phyloP scores from a whole-genome alignment of 768 basidiomycete genomes.

The Xerocomellus amylosporus region DNA sequence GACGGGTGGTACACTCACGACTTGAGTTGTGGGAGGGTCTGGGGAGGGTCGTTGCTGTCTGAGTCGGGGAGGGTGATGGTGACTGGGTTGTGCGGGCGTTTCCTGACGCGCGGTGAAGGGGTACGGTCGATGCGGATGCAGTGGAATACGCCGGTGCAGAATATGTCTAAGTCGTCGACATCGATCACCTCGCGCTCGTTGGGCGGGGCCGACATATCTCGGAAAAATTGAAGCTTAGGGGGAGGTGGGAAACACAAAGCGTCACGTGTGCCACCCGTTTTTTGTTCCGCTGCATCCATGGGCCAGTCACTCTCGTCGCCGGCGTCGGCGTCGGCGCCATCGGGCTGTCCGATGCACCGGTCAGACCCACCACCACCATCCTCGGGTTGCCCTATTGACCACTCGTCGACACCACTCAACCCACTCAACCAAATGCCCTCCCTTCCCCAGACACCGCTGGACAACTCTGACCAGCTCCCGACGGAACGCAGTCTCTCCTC shows the following conservation, averaged over 20 bases:
- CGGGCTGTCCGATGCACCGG: conserved; percentile 14
- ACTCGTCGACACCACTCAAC: conserved; percentile 46
- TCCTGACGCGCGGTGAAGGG: conserved; percentile 8
- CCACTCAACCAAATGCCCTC: conserved; percentile 84
- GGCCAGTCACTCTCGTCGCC: conserved; percentile 20
- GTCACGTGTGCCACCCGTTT: conserved; percentile 11
- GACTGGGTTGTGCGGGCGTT: conserved; percentile 8
- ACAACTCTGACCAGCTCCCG: conserved; percentile 61
- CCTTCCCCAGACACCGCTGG: conserved; percentile 63
- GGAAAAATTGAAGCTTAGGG: background rate
- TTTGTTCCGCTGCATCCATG: conserved; percentile 5
- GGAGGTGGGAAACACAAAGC: background rate
- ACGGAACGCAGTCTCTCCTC: conserved; percentile 75
- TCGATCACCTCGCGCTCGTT: conserved; percentile 22
- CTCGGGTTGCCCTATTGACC: conserved; percentile 44
- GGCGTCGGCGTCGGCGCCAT: background rate
- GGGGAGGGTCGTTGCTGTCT: conserved; percentile 7
- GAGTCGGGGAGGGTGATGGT: conserved; percentile 19
- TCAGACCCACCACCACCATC: background rate
- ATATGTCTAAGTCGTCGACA: conserved; percentile 25
- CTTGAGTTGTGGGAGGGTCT: background rate
- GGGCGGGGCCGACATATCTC: conserved; percentile 2
- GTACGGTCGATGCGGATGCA: conserved; percentile 16
- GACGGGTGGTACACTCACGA: conserved; percentile 4
- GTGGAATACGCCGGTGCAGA: conserved; percentile 18